Conservation (phyloP, 352 stramenopile genomes). For the Blastocystis sp. region DNA sequence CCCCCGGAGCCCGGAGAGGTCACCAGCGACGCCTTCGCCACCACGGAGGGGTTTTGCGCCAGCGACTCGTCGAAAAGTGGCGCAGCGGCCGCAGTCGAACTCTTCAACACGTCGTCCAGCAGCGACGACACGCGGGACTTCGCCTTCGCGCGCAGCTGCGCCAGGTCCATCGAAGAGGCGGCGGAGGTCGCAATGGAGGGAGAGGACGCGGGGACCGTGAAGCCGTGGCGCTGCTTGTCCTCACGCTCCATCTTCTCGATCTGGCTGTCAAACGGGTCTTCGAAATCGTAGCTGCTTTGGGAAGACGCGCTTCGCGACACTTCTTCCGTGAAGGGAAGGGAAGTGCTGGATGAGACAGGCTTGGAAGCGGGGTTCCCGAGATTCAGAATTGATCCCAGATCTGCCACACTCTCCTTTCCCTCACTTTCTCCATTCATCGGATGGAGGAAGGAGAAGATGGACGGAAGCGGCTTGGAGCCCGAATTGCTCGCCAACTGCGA, state of each 20-base stretch:
- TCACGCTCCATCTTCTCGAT: not conserved
- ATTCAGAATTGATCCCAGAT: not conserved
- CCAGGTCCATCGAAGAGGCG: not conserved
- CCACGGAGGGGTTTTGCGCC: not conserved
- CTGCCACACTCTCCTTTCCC: too few species aligned
- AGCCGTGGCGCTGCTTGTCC: not conserved
- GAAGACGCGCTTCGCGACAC: not conserved
- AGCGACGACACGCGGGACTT: not conserved
- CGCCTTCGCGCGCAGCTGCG: not conserved
- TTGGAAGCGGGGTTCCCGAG: not conserved
- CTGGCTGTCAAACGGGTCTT: not conserved
- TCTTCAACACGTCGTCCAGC: not conserved
- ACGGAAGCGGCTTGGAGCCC: not conserved
- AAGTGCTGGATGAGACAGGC: not conserved
- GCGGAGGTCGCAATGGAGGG: not conserved
- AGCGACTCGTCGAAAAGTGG: not conserved
- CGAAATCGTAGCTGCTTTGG: not conserved
- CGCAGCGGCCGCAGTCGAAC: not conserved
- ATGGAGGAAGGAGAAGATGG: conserved; percentile 41
- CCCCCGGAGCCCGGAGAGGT: not conserved
- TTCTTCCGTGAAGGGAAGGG: not conserved
- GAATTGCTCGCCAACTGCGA: not conserved
- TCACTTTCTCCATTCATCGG: conserved; percentile 1
- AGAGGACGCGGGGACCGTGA: not conserved
- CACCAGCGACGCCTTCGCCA: not conserved